Base-by-base conservation (phyloP, 1,284 basidiomycete species). In the Vanrija humicola region DNA sequence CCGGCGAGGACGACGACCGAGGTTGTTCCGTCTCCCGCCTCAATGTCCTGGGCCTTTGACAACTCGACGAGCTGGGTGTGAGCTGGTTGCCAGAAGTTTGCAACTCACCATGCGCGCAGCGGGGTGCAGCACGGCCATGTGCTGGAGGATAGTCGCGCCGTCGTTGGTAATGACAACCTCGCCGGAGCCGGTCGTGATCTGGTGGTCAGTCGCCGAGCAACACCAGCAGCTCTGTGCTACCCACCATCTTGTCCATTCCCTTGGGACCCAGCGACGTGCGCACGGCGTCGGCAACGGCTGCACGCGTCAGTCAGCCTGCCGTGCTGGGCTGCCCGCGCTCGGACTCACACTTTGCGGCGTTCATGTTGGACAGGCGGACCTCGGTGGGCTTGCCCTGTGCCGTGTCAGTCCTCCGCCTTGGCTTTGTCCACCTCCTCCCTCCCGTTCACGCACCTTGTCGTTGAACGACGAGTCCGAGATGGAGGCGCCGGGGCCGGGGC, bases 231-330 rank as follows among this genome's bases (percentile, higher is more conserved):
- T 12, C 7, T 18, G n/a, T 14, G 15, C 16, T 19, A 54, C 80
- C 61, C 67, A 89, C 93, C 94, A 97, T 97, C 81, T 97, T 98
- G 81, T 98, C 96, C 96, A 98, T 98, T 64, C 96, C 96, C 77
- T 90, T 87, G 46, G 96, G 96, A 18, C 96, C 96, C 62, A 99
- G 79, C 50, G 93, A 97, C 49, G 96, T 98, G 69, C 96, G 83
- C 38, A 99, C 92, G 50, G 93, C 95, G 80, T 98, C 95, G 67
- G 92, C 93, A 68, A 99, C 96, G 38, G 96, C 95, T 96, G 64
- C 14, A 26, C 6, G 16, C 25, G 54, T 65, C 50, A 65, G 62
- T 46, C 9, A 42, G 38, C 25, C n/a, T 8, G 6, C 9, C 40
- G 28, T n/a, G 6, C 40, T n/a, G 5, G 5, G 29, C 42, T 19